Evolutionary conservation across 2,329 filamentous ascomycete genomes (phyloP).

Genomic region (Pyricularia pennisetigena): DNA sequence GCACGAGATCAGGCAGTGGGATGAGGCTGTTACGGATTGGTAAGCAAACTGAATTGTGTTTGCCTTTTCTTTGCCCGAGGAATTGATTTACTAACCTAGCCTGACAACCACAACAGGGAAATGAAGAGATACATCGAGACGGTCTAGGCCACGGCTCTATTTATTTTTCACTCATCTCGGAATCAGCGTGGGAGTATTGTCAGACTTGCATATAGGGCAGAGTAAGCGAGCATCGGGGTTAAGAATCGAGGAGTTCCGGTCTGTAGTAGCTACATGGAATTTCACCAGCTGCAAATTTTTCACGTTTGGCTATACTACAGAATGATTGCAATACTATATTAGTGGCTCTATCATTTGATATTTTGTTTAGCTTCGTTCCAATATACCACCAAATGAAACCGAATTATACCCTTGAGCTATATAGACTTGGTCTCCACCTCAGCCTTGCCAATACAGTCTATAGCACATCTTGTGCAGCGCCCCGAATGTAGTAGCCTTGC

Average conservation of each 20-base stretch:
- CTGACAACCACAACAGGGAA: slow-evolving; percentile 42
- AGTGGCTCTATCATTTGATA: neutral
- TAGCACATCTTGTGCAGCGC: neutral
- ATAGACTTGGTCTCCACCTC: neutral
- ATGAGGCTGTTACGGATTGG: slow-evolving; percentile 97
- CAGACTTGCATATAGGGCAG: neutral
- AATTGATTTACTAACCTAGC: slow-evolving; percentile 11
- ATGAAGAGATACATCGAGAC: slow-evolving; percentile 70
- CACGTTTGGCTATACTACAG: neutral
- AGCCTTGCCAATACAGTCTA: neutral
- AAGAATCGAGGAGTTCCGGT: neutral
- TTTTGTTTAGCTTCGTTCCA: neutral
- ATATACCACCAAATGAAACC: neutral
- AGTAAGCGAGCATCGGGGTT: neutral
- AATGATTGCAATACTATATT: neutral
- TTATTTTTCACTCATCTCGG: neutral
- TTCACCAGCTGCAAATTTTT: neutral
- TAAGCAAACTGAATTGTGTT: slow-evolving; percentile 35
- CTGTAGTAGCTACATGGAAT: neutral
- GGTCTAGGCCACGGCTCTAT: slow-evolving; percentile 32
- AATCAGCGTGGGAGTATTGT: neutral
- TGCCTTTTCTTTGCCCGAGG: neutral
- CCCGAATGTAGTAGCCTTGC: neutral
- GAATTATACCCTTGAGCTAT: neutral
- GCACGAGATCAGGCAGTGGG: slow-evolving; percentile 84